phyloP scores from a whole-genome alignment of 2,329 filamentous ascomycete genomes.

The Penicillium rolfsii region DNA sequence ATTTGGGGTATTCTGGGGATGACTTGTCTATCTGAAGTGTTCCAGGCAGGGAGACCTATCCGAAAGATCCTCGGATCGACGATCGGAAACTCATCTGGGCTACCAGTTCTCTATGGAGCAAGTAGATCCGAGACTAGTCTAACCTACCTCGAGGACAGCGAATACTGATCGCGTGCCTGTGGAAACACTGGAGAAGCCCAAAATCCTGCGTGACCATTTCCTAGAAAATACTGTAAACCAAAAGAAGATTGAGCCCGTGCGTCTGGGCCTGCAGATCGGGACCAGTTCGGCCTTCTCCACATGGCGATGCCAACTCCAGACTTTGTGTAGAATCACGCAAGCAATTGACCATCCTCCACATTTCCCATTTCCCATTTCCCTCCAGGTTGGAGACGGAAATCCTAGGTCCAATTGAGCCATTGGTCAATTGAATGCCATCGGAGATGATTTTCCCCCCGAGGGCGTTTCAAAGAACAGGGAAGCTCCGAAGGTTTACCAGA shows the following conservation, averaged over 20 bases:
- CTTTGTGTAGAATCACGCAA: neutral
- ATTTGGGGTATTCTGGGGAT: neutral
- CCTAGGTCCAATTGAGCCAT: neutral
- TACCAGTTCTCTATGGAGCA: neutral
- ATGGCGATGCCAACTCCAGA: conserved; percentile 4
- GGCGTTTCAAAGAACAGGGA: conserved; percentile 7
- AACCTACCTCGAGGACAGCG: neutral
- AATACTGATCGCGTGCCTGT: neutral
- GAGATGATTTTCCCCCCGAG: neutral
- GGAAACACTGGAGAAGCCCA: neutral
- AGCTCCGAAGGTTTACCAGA: conserved; percentile 1
- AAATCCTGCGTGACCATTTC: neutral
- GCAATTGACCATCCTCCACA: neutral
- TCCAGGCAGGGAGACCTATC: neutral
- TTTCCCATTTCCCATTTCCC: neutral
- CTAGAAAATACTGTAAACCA: neutral
- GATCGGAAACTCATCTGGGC: neutral
- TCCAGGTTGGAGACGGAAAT: neutral
- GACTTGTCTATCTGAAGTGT: neutral
- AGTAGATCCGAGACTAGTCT: neutral
- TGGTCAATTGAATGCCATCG: neutral
- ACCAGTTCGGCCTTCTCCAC: conserved; percentile 3
- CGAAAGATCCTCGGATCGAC: neutral
- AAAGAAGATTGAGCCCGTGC: conserved; percentile 22
- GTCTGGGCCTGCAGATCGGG: conserved; percentile 11